Evolutionary conservation across 2,329 filamentous ascomycete genomes (phyloP), one percentile per base, ranked within the genome.

Genomic region (Phyllosticta capitalensis): DNA sequence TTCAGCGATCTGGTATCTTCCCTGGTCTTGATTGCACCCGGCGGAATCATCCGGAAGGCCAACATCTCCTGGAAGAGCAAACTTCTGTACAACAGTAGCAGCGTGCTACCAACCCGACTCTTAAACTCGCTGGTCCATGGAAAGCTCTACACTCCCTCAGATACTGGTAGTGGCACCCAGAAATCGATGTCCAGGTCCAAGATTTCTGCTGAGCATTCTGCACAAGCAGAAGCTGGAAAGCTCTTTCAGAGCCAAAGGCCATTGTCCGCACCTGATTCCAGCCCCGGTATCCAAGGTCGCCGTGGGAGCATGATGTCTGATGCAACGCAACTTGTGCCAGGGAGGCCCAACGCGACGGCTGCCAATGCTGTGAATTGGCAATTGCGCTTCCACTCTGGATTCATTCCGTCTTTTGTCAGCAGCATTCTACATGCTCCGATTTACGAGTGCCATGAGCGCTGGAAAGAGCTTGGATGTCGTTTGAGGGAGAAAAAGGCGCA

Each of bases 11-110:
- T 92, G 59, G 79, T 96, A 14, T 79, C 81, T 12, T 83, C 81
- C 9, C 77, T 96, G 21, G 78, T 94, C 10, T 81, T 96, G 5
- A 80, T 96, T 50, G 90, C 90, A 0, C 90, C 92, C 0, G 80
- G 86, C 0, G 92, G 92, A 0, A 78, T 96, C 52, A 83, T 96
- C 54, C 80, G 87, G n/a, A 72, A 75, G 4, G 74, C 76, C 14
- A 83, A 87, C 66, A 79, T 90, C 60, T 80, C 81, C 61, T 80
- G 81, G 71, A 77, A 78, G 62, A 84, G 81, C 66, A 80, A 80
- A 58, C 64, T 90, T 20, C 75, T 90, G 9, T 90, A 90, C 68
- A 79, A 78, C 5, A 76, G 76, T 17, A 80, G 80, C 5, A 81
- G 80, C 0, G 67, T 84, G 22, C 68, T 91, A 28, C 87, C 88